Conservation (phyloP, 2,329 filamentous ascomycete genomes). For the Sphaerulina vaccinii region DNA sequence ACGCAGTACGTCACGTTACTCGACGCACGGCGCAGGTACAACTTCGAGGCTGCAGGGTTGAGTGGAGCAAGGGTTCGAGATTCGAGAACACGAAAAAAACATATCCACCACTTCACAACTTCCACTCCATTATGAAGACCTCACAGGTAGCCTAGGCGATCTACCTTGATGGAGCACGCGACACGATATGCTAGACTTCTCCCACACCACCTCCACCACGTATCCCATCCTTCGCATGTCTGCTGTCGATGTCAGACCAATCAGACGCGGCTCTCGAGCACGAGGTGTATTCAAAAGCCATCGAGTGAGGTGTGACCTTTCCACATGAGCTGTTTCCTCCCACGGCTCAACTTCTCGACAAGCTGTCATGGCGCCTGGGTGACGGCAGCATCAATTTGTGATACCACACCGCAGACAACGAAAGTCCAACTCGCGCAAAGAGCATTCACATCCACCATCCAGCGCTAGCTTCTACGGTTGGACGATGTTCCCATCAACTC, state of each 20-base stretch:
- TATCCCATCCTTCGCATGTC: background rate
- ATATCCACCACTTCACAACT: too few relatives aligned
- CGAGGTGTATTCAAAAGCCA: slow-evolving; percentile 6
- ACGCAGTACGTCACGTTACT: background rate
- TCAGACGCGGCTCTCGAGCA: slow-evolving; percentile 1
- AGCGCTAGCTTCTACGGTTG: too few relatives aligned
- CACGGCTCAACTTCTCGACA: slow-evolving; percentile 5
- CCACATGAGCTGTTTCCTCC: slow-evolving; percentile 1
- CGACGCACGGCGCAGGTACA: background rate
- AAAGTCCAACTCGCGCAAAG: background rate
- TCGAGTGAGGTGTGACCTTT: slow-evolving; percentile 6
- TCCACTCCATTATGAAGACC: background rate
- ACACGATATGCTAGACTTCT: background rate
- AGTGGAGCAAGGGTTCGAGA: background rate
- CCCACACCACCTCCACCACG: background rate
- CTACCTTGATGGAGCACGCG: slow-evolving; percentile 1
- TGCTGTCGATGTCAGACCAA: slow-evolving; percentile 1
- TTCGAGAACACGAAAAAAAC: too few relatives aligned
- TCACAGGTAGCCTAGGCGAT: background rate
- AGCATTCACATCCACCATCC: background rate
- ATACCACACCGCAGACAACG: background rate
- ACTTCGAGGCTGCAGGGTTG: background rate
- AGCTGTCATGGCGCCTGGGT: background rate
- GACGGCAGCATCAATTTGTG: background rate
- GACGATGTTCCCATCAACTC: too few relatives aligned